A percentile compares a stretch with the other conserved stretches of the same genome.
Conservation (phyloP, 2,329 filamentous ascomycete species). For the Malbranchea cinnamomea region DNA sequence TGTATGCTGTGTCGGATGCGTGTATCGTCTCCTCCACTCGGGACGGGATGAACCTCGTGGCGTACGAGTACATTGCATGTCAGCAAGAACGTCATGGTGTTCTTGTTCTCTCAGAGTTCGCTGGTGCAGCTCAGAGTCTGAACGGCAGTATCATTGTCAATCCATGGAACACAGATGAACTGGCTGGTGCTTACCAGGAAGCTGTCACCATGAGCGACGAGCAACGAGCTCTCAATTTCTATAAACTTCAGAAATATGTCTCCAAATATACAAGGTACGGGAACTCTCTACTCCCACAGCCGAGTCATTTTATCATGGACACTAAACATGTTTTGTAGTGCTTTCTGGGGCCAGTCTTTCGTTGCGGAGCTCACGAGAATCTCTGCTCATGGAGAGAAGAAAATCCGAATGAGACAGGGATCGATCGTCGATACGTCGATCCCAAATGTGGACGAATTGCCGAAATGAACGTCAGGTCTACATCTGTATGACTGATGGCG, state of each 20-base stretch:
- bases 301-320: background rate
- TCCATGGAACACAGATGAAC: conserved; percentile 95
- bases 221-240: conserved; percentile 71
- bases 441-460: conserved; percentile 1
- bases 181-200: conserved; percentile 84
- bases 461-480: background rate
- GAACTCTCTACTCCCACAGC: background rate
- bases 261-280: conserved; percentile 79
- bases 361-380: conserved; percentile 62
- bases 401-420: conserved; percentile 24
- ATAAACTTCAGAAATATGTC: conserved; percentile 86
- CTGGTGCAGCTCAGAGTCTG: conserved; percentile 83
- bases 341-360: conserved; percentile 93
- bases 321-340: conserved; percentile 31
- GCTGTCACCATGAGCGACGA: conserved; percentile 94
- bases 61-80: conserved; percentile 94
- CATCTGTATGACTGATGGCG: too few relatives aligned
- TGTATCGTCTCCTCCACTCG: conserved; percentile 90
- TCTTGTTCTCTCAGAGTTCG: conserved; percentile 93
- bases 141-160: conserved; percentile 92
- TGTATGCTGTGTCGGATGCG: conserved; percentile 84
- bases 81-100: conserved; percentile 82
- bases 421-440: conserved; percentile 2
- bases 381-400: conserved; percentile 37
- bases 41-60: conserved; percentile 97